Base-by-base conservation (phyloP, 1,139 yeast species). In the Diutina pseudorugosa region DNA sequence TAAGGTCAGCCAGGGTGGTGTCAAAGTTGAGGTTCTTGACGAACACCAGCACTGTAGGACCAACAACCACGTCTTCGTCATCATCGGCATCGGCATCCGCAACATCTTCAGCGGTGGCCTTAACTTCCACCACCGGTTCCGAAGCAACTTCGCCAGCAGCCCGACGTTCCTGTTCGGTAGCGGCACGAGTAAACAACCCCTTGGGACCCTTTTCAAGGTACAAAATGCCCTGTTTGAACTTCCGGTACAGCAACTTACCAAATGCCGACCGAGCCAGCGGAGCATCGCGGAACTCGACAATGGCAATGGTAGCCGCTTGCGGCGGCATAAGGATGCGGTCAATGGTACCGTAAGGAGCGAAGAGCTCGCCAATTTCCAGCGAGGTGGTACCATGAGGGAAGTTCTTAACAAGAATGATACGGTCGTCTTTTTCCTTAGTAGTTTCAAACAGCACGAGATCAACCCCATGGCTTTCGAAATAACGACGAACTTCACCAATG, bases 201-300 rank as follows among this genome's bases (percentile, higher is more conserved):
- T 79, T 80, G 19, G 98, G 98, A 0, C 98, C 99, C 68, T 91
- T 91, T 64, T 93, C 98, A 57, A 93, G 72, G 65, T 93, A 94
- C 50, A 93, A 66, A 55, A 93, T 86, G 51, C 93, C 82, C 60
- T 87, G 87, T 57, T 91, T 91, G 63, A 91, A 82, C 62, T 96
- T 77, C 64, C 93, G 82, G 65, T 84, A 93, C 33, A 98, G 88
- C 53, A 93, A 71, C 62, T 88, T 89, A 21, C 88, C 75, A 63
- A 94, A 93, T 1, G 98, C 98, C 4, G 89, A 76, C 66, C 97
- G 81, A 1, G 95, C 98, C 53, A 86, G 75, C 16, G 95, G 86
- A 1, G 83, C 71, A 65, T 87, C 94, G 59, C 91, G 76, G 67
- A 84, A 91, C 65, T 93, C 97, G n/a, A 93, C 82, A 63, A 93